phyloP scores from a whole-genome alignment of 2,329 filamentous ascomycete species.

The Pleochaeta shiraiana region DNA sequence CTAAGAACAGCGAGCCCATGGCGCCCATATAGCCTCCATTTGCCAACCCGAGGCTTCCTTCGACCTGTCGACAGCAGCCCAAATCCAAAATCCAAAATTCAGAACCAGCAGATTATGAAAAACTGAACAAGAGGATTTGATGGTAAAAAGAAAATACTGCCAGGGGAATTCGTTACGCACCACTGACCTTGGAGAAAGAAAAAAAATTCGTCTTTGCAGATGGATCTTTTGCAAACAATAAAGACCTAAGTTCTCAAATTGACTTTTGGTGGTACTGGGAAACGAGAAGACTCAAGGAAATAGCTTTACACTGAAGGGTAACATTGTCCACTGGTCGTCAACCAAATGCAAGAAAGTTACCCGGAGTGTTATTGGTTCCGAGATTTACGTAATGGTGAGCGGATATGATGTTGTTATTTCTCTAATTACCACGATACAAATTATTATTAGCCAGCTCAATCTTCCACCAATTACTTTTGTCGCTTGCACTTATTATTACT shows the following conservation, averaged over 20 bases:
- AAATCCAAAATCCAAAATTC: neutral
- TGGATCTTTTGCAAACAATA: neutral
- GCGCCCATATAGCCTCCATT: neutral
- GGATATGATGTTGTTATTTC: constrained; percentile 5
- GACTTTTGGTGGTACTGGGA: neutral
- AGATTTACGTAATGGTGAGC: constrained; percentile 6
- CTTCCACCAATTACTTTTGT: neutral
- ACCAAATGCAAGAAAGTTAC: constrained; percentile 7
- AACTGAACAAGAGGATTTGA: neutral
- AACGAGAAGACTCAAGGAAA: neutral
- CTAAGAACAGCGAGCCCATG: neutral
- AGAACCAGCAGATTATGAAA: neutral
- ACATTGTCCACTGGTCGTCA: constrained; percentile 1
- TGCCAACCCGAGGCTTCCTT: neutral
- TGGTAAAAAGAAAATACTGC: constrained; percentile 2
- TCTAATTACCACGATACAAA: constrained; percentile 2
- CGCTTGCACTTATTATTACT: neutral
- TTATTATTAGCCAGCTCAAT: neutral
- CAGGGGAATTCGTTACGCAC: neutral
- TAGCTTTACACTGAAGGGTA: neutral
- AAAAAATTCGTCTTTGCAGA: constrained; percentile 1
- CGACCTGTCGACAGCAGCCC: neutral
- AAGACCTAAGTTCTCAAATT: neutral
- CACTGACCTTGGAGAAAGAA: neutral
- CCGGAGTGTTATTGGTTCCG: constrained; percentile 5